Evolutionary conservation across 1,284 basidiomycete species (phyloP), one percentile per base, ranked within the genome.

Genomic region (Sparassis latifolia): DNA sequence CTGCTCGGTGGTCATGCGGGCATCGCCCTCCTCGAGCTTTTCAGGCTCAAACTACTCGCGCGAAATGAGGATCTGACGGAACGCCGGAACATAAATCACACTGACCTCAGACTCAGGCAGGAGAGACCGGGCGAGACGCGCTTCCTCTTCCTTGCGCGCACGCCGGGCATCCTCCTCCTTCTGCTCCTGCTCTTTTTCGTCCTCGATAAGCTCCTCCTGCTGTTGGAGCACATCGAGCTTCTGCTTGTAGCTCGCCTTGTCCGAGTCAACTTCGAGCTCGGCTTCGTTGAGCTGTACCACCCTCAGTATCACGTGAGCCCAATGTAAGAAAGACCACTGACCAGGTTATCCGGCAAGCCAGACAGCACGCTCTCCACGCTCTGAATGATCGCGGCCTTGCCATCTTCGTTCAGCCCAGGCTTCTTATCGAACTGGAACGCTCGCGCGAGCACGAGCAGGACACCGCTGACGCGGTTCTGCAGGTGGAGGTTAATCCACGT

Each of bases 151-250:
- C 63, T 84, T 84, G 67, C 87, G 86, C 42, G 86, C 87, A 59
- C 91, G 85, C 55, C 92, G 84, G 38, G 94, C 90, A 62, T 90
- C 89, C 63, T 92, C 89, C 67, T 97, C 95, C 69, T 97, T 95
- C 69, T 92, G 82, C 62, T 99, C 97, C 70, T 99, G 96, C 67
- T 97, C 96, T 57, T 95, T 86, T 71, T 99, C 96, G 66, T 98
- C 96, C 68, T 98, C 95, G 66, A 99, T 99, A 54, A 99, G 89
- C 69, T 99, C 96, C 67, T 99, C 93, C 70, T 99, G 96, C 66
- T 99, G 92, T 64, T 97, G 90, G 66, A 99, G 75, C 5, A 99
- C 96, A 60, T 97, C 96, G 52, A 99, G 81, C 70, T 96, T 94
- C 75, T 98, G 92, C 76, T 97, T 97, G 80, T 97, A 97, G 61